A percentile compares a stretch with the other conserved stretches of the same genome.
Conservation (phyloP, 306 rosid genomes). For the Bauhinia variegata region DNA sequence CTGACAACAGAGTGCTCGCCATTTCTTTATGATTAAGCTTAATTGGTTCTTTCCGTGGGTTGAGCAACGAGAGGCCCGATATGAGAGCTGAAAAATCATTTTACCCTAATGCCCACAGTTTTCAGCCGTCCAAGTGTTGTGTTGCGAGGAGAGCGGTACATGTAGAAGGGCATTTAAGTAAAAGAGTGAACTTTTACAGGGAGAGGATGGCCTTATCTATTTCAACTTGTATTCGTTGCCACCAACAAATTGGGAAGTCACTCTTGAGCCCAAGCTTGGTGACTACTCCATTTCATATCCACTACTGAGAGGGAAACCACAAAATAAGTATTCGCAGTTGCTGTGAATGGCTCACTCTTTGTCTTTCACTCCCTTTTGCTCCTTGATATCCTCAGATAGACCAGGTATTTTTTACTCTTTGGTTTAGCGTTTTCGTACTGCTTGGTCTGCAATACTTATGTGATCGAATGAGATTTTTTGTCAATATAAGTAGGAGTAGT, state of each 20-base stretch:
- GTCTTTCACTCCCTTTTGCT: slow-evolving; percentile 55
- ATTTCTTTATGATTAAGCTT: slow-evolving; percentile 42
- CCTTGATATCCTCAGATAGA: slow-evolving; percentile 65
- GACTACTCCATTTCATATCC: slow-evolving; percentile 23
- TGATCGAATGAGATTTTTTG: slow-evolving; percentile 16
- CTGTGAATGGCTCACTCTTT: slow-evolving; percentile 66
- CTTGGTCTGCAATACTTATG: not conserved
- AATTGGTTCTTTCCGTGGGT: slow-evolving; percentile 19
- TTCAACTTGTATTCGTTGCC: slow-evolving; percentile 4
- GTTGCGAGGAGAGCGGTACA: not conserved
- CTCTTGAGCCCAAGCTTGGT: slow-evolving; percentile 28
- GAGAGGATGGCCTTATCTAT: slow-evolving; percentile 44
- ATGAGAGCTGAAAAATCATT: not conserved
- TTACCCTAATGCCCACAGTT: slow-evolving; percentile 47
- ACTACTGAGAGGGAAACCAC: not conserved
- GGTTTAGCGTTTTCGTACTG: slow-evolving; percentile 6
- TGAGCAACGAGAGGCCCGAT: slow-evolving; percentile 16
- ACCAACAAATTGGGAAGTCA: slow-evolving; percentile 17
- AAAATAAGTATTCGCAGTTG: not conserved
- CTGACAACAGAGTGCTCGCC: slow-evolving; percentile 71
- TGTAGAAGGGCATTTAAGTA: slow-evolving; percentile 42
- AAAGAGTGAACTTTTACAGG: not conserved
- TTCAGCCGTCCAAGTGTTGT: slow-evolving; percentile 5
- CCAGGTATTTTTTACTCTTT: slow-evolving; percentile 53
- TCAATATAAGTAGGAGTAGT: slow-evolving; percentile 55